A percentile compares a stretch with the other conserved stretches of the same genome.
phyloP scores from a whole-genome alignment of 257 asterid species.

The Catharanthus roseus region DNA sequence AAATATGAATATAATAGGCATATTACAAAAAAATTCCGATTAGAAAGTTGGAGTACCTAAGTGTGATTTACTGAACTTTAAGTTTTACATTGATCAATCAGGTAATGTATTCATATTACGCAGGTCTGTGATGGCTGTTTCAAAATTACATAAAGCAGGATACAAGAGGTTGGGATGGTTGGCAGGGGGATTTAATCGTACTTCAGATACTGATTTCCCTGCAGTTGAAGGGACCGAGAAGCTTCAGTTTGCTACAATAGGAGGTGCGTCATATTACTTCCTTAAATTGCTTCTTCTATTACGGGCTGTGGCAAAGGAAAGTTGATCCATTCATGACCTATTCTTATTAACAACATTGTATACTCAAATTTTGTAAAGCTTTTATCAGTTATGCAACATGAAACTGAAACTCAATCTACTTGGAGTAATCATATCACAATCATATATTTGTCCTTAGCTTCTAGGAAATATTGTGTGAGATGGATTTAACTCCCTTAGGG shows the following conservation, averaged over 20 bases:
- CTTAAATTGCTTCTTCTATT: conserved; percentile 60
- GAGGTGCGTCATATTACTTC: conserved; percentile 78
- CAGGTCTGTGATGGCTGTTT: conserved; percentile 72
- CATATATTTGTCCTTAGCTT: background rate
- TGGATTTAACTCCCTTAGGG: background rate
- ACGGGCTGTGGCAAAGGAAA: conserved; percentile 42
- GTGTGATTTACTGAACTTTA: background rate
- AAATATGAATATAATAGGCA: no score
- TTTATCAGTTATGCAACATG: background rate
- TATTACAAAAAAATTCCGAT: no score
- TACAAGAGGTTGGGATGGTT: conserved; percentile 89
- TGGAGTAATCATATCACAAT: background rate
- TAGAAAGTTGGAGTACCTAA: no score
- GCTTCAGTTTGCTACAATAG: conserved; percentile 80
- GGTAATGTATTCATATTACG: no score
- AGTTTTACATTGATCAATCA: background rate
- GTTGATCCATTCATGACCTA: conserved; percentile 23
- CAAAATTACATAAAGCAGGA: conserved; percentile 53
- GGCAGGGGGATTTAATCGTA: conserved; percentile 67
- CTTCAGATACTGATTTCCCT: conserved; percentile 49
- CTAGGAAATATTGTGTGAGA: background rate
- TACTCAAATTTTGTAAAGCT: background rate
- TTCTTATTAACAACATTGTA: background rate
- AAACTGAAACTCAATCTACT: background rate
- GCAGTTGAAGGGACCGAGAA: conserved; percentile 71